Evolutionary conservation across 1,284 basidiomycete species (phyloP), one percentile per base, ranked within the genome.

Genomic region (Rhodotorula sp.): DNA sequence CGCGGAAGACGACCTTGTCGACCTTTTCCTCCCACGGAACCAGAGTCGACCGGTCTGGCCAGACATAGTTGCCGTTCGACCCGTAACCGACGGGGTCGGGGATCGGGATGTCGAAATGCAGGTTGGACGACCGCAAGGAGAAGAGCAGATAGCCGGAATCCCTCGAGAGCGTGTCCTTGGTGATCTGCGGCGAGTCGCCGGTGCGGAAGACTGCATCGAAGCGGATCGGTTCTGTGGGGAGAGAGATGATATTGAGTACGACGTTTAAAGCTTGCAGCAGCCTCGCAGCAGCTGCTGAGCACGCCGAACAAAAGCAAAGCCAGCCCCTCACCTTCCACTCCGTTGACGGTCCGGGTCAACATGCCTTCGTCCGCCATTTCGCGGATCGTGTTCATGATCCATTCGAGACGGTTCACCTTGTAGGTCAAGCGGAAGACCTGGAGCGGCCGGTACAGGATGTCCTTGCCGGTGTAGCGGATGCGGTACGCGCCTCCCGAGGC

Each of bases 1-100:
- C 59, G 46, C 59, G 59, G n/a, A 60, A 60, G 26, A 60, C 59
- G 26, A 60, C 26, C 46, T 60, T 60, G 59, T 60, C 59, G 46
- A 60, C 26, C 46, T 60, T 60, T 12, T 60, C 46, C 46, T 48
- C 46, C 59, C 59, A 60, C 46, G 43, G 34, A 2, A 46, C 34
- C n/a, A 60, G 59, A n/a, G n/a, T 20, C n/a, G 43, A 48, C 0
- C 18, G 26, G 14, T n/a, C n/a, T 10, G 59, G 59, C 59, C 59
- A 60, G 46, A 60, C 46, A 46, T 60, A 60, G 46, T 60, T 60
- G 46, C 59, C 59, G 59, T 60, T 60, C 26, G 59, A 60, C 16
- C 59, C 59, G 59, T 60, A 60, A 5, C 26, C 59, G 16, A 47
- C 46, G 6, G 59, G 59, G 15, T 60, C 59, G 18, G 59, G 59